Base-by-base conservation (phyloP, 2,329 filamentous ascomycete species). In the Alternaria incomplexa region DNA sequence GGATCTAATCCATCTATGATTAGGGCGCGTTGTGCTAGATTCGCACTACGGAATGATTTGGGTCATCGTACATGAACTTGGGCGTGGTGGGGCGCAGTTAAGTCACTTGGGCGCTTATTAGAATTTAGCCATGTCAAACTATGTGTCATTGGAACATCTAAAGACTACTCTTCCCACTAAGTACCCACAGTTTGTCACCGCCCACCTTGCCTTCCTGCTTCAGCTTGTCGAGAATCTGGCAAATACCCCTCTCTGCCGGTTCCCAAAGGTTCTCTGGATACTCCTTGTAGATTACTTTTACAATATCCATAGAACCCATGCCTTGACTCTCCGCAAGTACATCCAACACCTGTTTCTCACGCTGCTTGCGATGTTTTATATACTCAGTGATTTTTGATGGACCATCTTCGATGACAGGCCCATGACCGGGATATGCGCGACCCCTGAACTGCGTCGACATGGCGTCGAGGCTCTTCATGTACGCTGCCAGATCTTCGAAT, bases 401-500 rank as follows among this genome's bases (percentile, higher is more conserved):
- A 0, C 92, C 92, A 65, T 96, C 86, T 40, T 89, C 86, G 23
- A 98, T 85, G 4, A 96, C 88, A 0, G 90, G 86, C 0, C 96
- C 96, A 74, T 99, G 96, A 5, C 92, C 95, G 0, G 96, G 95
- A 77, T 97, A 98, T 2, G 90, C 93, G 51, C 88, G 84, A 1
- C 91, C 91, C 1, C 79, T 80, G 70, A 92, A 92, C 7, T 89
- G 82, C 22, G 80, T 78, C 48, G 84, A 83, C 93, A 97, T 96
- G 66, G 84, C 85, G 43, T 88, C 84, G 12, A 97, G 83, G 62
- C 89, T 93, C 20, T 79, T 75, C 65, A 96, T 82, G 76, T 96
- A 97, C 0, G 83, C 81, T 1, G 81, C 78, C 9, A 97, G 83
- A 66, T 96, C 88, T 77, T 96, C 92, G 69, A 96, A 96, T 0